Percentiles rank a stretch among this genome's conserved stretches.
Conservation (phyloP, 1,139 yeast genomes). For the Schwanniomyces etchellsii region DNA sequence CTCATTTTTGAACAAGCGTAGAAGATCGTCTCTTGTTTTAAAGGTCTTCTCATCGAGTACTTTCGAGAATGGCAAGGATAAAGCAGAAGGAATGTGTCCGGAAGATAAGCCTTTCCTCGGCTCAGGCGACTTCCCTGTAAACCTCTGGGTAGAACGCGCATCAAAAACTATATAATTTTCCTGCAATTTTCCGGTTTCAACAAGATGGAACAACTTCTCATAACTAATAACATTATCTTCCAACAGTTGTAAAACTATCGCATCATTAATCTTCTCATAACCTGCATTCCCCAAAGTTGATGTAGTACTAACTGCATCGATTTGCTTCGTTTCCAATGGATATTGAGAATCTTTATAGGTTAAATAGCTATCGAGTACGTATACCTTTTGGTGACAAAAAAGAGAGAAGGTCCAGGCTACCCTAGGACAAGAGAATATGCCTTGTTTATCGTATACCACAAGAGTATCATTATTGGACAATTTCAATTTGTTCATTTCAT, state of each 20-base stretch:
- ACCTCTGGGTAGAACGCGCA: conserved; percentile 75
- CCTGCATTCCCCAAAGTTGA: conserved; percentile 8
- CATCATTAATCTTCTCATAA: conserved; percentile 18
- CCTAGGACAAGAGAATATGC: conserved; percentile 83
- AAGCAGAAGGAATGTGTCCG: conserved; percentile 84
- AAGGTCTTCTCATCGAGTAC: conserved; percentile 48
- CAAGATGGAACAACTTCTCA: conserved; percentile 58
- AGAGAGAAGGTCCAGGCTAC: conserved; percentile 84
- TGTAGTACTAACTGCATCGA: conserved; percentile 9
- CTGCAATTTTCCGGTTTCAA: conserved; percentile 41
- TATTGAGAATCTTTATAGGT: conserved; percentile 32
- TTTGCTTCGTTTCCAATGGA: conserved; percentile 20
- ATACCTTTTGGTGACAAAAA: conserved; percentile 68
- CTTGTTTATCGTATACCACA: conserved; percentile 81
- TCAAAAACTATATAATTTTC: conserved; percentile 58
- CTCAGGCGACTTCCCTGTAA: conserved; percentile 75
- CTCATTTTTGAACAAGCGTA: conserved; percentile 36
- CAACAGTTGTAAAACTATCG: conserved; percentile 23
- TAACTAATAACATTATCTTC: conserved; percentile 51
- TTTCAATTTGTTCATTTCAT: conserved; percentile 45
- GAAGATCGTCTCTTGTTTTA: conserved; percentile 42
- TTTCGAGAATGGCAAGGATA: conserved; percentile 68
- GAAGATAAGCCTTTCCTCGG: conserved; percentile 83
- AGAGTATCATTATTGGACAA: conserved; percentile 47
- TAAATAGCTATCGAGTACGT: conserved; percentile 64